Conservation (phyloP, 2,329 filamentous ascomycete species). For the Coniochaeta ligniaria region DNA sequence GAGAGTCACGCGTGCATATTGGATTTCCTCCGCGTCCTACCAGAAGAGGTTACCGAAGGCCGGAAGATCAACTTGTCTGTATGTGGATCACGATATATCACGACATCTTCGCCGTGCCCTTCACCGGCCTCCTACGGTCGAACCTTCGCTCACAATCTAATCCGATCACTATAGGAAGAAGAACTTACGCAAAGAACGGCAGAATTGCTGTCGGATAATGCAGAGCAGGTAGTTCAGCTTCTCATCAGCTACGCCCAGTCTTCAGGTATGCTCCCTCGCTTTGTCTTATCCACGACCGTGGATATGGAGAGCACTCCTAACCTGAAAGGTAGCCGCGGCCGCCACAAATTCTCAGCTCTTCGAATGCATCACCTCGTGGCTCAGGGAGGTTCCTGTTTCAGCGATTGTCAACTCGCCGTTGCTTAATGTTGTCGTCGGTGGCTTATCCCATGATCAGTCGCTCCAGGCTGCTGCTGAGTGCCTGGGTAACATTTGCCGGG, state of each 20-base stretch:
- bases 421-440: conserved; percentile 72
- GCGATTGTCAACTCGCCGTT: conserved; percentile 82
- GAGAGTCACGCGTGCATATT: conserved; percentile 81
- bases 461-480: conserved; percentile 89
- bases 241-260: conserved; percentile 88
- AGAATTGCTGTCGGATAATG: conserved; percentile 87
- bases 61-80: conserved; percentile 99
- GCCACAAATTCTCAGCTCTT: conserved; percentile 83
- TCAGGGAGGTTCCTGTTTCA: conserved; percentile 80
- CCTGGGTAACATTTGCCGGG: conserved; percentile 81
- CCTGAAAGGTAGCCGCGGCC: conserved; percentile 51
- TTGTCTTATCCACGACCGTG: not conserved
- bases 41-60: conserved; percentile 98
- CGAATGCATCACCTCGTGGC: conserved; percentile 94
- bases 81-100: conserved; percentile 60
- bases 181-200: conserved; percentile 79
- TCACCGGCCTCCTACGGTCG: conserved; percentile 22
- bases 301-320: not conserved
- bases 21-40: conserved; percentile 93
- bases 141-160: conserved; percentile 35
- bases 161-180: conserved; percentile 70
- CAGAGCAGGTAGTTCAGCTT: conserved; percentile 76
- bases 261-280: conserved; percentile 55
- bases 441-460: conserved; percentile 66
- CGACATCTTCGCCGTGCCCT: conserved; percentile 29